A percentile compares a stretch with the other conserved stretches of the same genome.
Evolutionary conservation across 306 rosid species (phyloP).

Genomic region (Glycyrrhiza uralensis): DNA sequence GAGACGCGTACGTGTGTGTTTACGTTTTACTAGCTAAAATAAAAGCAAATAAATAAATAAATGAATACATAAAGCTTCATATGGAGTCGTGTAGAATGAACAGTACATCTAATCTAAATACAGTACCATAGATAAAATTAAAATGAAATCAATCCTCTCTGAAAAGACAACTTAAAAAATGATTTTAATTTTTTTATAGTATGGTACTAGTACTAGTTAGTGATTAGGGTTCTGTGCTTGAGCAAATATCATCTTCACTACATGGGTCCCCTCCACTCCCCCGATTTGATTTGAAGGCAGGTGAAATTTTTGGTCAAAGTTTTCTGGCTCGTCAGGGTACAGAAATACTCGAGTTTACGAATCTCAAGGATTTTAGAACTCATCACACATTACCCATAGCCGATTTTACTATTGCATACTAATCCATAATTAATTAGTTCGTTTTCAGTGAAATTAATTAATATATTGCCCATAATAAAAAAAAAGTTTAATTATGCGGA

Average conservation of each 20-base stretch:
- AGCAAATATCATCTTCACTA: conserved; percentile 13
- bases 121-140: neutral
- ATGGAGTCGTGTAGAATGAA: neutral
- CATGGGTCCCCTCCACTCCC: conserved; percentile 24
- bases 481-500: neutral
- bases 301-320: conserved; percentile 44
- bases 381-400: neutral
- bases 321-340: conserved; percentile 5
- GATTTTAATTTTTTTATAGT: no score
- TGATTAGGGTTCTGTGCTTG: conserved; percentile 56
- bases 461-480: neutral
- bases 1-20: conserved; percentile 23
- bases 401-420: neutral
- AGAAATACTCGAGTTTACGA: conserved; percentile 40
- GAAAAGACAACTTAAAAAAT: neutral
- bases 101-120: neutral
- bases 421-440: neutral
- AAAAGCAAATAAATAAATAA: neutral
- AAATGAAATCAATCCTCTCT: neutral
- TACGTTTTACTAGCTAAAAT: neutral
- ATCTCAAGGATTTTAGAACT: conserved; percentile 33
- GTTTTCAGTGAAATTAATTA: neutral
- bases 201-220: conserved; percentile 6
- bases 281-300: conserved; percentile 10
- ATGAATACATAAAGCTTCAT: conserved; percentile 2